These are phyloP conservation scores for Blastobotrys peoriensis DNA, from an alignment of 805 yeast genomes.

Conservation along the genomic window DNA sequence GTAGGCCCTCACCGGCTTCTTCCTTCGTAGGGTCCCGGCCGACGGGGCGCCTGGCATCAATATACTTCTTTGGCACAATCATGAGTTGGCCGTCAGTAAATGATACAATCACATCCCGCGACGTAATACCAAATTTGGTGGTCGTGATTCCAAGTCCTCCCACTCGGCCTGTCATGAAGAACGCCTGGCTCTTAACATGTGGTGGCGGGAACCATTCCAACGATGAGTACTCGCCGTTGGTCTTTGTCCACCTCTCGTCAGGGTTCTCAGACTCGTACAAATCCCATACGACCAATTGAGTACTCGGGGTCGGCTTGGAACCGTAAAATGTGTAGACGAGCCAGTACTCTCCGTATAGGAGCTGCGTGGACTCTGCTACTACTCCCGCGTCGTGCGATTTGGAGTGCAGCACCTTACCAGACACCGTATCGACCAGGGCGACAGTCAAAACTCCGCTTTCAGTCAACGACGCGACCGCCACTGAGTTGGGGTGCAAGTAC, in stretches of 20 bases:
- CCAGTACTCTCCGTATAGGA: conserved; percentile 80
- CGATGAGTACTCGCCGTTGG: conserved; percentile 29
- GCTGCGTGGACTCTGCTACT: conserved; percentile 38
- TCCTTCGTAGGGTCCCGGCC: conserved; percentile 45
- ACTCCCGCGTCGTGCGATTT: conserved; percentile 37
- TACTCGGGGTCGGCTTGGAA: conserved; percentile 38
- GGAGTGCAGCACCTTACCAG: conserved; percentile 56
- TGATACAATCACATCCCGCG: conserved; percentile 56
- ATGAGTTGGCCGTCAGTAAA: conserved; percentile 57
- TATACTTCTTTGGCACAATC: conserved; percentile 60
- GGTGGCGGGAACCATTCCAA: conserved; percentile 39
- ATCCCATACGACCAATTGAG: conserved; percentile 66
- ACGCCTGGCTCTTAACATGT: conserved; percentile 49
- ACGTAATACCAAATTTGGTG: conserved; percentile 62
- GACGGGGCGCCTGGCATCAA: conserved; percentile 65
- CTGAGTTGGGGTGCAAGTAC: conserved; percentile 65
- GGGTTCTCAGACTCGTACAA: conserved; percentile 63
- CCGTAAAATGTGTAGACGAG: conserved; percentile 61
- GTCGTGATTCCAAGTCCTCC: conserved; percentile 45
- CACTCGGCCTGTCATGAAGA: conserved; percentile 52
- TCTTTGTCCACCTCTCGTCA: conserved; percentile 35
- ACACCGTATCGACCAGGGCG: conserved; percentile 57
- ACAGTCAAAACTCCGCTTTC: conserved; percentile 34
- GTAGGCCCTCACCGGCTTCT: conserved; percentile 54
- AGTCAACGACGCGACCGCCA: conserved; percentile 45